These are phyloP conservation scores for Oenanthe javanica DNA, from an alignment of 140 eudicot genomes.

Conservation along the genomic window DNA sequence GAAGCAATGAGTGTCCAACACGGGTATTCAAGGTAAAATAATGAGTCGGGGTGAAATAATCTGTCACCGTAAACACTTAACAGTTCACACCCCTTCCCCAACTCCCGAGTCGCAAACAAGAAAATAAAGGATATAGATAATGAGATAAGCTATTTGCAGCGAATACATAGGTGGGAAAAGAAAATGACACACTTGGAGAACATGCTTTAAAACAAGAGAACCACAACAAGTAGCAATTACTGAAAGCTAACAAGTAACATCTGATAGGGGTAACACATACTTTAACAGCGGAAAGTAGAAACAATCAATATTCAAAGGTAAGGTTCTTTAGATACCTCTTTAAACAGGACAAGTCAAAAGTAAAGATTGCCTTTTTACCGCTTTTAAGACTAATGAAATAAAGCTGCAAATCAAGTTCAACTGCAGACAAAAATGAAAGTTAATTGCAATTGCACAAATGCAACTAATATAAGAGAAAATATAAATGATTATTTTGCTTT, in stretches of 20 bases:
- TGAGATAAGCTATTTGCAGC: not conserved
- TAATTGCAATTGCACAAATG: not conserved
- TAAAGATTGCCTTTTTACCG: constrained; percentile 47
- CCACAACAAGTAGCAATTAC: not conserved
- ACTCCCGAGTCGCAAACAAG: not conserved
- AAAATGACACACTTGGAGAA: not conserved
- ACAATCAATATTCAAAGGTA: not conserved
- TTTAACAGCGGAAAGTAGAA: not conserved
- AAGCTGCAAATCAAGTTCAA: constrained; percentile 54
- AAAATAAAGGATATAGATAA: not conserved
- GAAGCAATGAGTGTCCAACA: not conserved
- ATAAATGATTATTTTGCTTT: not conserved
- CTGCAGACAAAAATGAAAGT: constrained; percentile 35
- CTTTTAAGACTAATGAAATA: constrained; percentile 41
- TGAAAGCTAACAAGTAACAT: not conserved
- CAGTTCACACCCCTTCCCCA: not conserved
- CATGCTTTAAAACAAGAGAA: not conserved
- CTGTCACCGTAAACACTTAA: not conserved
- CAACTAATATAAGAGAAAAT: not conserved
- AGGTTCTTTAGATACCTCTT: constrained; percentile 36
- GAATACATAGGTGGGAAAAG: not conserved
- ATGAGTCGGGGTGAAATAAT: not conserved
- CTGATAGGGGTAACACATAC: not conserved
- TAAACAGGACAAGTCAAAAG: constrained; percentile 64
- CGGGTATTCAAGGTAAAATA: not conserved